Base-by-base conservation (phyloP, 2,329 filamentous ascomycete genomes). In the Aspergillus neoniger region DNA sequence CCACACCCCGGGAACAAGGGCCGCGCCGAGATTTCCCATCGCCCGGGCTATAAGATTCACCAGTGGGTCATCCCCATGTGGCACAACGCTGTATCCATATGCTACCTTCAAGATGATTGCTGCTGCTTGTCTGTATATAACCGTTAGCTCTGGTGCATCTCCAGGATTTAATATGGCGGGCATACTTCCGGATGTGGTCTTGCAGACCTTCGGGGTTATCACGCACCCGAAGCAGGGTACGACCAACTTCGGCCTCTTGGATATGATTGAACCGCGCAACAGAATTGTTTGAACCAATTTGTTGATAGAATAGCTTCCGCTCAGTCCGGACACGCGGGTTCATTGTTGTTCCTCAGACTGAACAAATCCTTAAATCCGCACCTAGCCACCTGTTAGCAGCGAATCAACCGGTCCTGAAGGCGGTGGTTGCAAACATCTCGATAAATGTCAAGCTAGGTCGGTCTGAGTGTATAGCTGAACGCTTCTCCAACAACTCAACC, bases 61-160 rank as follows among this genome's bases (percentile, higher is more conserved):
- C 2, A 83, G 69, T 4, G 78, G 78, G 58, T 84, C 82, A 12
- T 59, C 55, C 1, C 66, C 65, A 10, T 77, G 70, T 1, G 74
- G 65, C 36, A 79, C 77, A 21, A 76, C 70, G 0, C 71, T 81
- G 61, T 84, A 84, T 5, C 80, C 80, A 64, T 81, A 81, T 4
- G 72, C 67, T n/a, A 79, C 74, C 43, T 79, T 78, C n/a, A 82
- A 62, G 25, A 81, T 79, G 12, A 80, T 64, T 0, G 73, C 73
- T 0, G 76, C 79, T 0, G 77, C 74, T 44, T 76, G 69, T n/a
- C 74, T 80, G 23, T 7, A 12, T 2, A 19, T 38, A 15, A n/a
- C 32, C 14, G 17, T 32, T 15, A 19, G 14, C 12, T 3, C 23
- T 4, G 8, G 15, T 41, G 14, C 14, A 7, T 3, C 8, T 15